Evolutionary conservation across 768 basidiomycete species (phyloP).

Genomic region (Dioszegia aurantiaca): DNA sequence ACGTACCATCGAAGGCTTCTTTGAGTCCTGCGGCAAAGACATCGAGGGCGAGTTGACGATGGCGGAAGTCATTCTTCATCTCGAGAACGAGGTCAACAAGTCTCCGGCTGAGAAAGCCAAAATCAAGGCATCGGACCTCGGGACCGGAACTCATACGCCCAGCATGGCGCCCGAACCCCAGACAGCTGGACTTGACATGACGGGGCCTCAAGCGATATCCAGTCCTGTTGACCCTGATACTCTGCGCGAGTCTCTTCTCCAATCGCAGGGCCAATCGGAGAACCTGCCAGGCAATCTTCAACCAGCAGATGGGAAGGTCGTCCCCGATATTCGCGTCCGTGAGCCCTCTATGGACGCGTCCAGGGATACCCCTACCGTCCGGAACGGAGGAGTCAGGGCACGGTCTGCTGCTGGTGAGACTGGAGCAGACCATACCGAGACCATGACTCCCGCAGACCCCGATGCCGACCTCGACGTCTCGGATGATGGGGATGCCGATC

Average conservation of each 20-base stretch:
- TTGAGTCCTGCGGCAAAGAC: constrained; percentile 65
- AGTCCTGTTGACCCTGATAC: constrained; percentile 57
- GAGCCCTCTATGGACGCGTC: constrained; percentile 20
- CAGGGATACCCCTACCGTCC: background rate
- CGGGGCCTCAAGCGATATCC: constrained; percentile 56
- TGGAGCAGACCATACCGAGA: background rate
- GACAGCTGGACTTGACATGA: constrained; percentile 37
- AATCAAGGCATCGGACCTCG: constrained; percentile 3
- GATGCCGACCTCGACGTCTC: constrained; percentile 18
- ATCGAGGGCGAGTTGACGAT: constrained; percentile 61
- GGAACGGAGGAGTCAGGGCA: background rate
- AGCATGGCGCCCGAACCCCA: constrained; percentile 52
- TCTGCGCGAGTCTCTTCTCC: constrained; percentile 54
- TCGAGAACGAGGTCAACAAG: constrained; percentile 78
- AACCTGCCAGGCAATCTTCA: constrained; percentile 32
- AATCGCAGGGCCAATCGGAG: constrained; percentile 26
- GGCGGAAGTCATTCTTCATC: constrained; percentile 74
- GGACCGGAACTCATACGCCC: constrained; percentile 47
- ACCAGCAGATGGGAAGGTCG: constrained; percentile 17
- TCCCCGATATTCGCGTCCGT: constrained; percentile 32
- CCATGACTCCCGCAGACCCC: constrained; percentile 13
- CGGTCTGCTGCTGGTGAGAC: background rate
- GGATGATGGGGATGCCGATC: constrained; percentile 39
- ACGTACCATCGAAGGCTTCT: constrained; percentile 78
- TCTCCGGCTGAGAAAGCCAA: constrained; percentile 69